Percentiles rank a stretch among this genome's conserved stretches.
Evolutionary conservation across 1,284 basidiomycete genomes (phyloP).

Genomic region (Caloboletus firmus): DNA sequence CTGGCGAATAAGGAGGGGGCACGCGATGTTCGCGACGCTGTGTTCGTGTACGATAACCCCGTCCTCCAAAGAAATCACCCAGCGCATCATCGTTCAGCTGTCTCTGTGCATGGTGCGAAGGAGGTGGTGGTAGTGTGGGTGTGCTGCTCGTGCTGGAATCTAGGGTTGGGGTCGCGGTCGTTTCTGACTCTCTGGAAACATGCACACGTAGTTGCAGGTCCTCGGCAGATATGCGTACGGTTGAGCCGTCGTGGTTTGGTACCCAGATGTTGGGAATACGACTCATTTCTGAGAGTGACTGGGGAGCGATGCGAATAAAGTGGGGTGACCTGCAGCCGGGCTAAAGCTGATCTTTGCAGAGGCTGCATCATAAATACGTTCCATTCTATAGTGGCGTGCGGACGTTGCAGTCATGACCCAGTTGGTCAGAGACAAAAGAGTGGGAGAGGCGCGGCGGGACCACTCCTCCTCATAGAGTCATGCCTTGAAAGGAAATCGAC

Average conservation of each 20-base stretch:
- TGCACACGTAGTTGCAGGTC: constrained; percentile 27
- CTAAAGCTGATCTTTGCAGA: neutral
- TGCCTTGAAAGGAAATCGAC: constrained; percentile 8
- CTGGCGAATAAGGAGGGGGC: constrained; percentile 31
- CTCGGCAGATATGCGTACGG: constrained; percentile 10
- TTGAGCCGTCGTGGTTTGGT: constrained; percentile 1
- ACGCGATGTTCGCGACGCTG: constrained; percentile 20
- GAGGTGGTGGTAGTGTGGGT: constrained; percentile 27
- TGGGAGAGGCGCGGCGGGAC: neutral
- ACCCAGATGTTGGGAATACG: constrained; percentile 8
- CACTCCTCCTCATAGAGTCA: too few relatives aligned
- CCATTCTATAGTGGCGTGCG: constrained; percentile 14
- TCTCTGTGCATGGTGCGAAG: constrained; percentile 24
- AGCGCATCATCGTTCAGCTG: constrained; percentile 33
- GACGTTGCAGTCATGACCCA: constrained; percentile 6
- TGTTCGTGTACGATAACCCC: constrained; percentile 26
- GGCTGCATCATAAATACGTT: constrained; percentile 26
- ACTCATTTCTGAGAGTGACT: constrained; percentile 14
- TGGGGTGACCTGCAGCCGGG: constrained; percentile 17
- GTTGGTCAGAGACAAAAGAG: constrained; percentile 33
- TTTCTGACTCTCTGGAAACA: constrained; percentile 24
- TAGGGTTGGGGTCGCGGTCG: constrained; percentile 17
- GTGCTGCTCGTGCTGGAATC: constrained; percentile 17
- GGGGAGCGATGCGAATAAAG: neutral
- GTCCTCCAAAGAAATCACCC: constrained; percentile 33